Evolutionary conservation across 192 early-diverging fungal genomes (phyloP).

Genomic region (Oehlia diaphana): DNA sequence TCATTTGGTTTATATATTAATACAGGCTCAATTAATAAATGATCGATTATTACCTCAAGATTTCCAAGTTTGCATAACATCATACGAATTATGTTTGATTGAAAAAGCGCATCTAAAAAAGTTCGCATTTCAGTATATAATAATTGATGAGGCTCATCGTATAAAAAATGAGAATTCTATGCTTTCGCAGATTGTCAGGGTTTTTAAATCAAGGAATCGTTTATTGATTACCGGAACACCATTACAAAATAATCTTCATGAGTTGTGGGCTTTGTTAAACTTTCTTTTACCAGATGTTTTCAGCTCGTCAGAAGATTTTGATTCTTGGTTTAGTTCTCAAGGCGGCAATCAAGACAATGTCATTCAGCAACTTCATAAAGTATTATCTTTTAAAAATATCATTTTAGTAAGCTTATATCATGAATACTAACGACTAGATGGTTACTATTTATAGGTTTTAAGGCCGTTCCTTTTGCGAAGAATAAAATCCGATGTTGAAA

Average conservation of each 20-base stretch:
- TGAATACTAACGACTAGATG: not conserved
- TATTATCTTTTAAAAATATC: slow-evolving; percentile 11
- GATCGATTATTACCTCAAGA: slow-evolving; percentile 54
- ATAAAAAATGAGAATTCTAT: slow-evolving; percentile 99
- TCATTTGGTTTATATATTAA: slow-evolving; percentile 10
- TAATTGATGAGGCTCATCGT: slow-evolving; percentile 96
- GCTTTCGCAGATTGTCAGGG: slow-evolving; percentile 91
- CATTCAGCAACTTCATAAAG: slow-evolving; percentile 61
- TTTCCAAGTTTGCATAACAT: slow-evolving; percentile 95
- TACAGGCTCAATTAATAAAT: slow-evolving; percentile 55
- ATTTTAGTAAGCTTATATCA: not conserved
- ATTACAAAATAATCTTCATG: slow-evolving; percentile 96
- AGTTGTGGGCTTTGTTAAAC: slow-evolving; percentile 98
- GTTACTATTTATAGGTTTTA: slow-evolving; percentile 51
- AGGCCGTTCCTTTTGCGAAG: slow-evolving; percentile 85
- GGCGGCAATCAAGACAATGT: slow-evolving; percentile 73
- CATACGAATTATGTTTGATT: slow-evolving; percentile 93
- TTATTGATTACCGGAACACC: slow-evolving; percentile 95
- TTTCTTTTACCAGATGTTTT: slow-evolving; percentile 98
- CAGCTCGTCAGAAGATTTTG: slow-evolving; percentile 90
- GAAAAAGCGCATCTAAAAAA: slow-evolving; percentile 86
- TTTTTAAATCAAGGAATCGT: slow-evolving; percentile 84
- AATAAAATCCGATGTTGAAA: slow-evolving; percentile 96
- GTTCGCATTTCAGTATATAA: slow-evolving; percentile 87
- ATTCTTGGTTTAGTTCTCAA: slow-evolving; percentile 86